These are phyloP conservation scores for Solanum pimpinellifolium DNA, from an alignment of 257 asterid genomes.

Conservation along the genomic window DNA sequence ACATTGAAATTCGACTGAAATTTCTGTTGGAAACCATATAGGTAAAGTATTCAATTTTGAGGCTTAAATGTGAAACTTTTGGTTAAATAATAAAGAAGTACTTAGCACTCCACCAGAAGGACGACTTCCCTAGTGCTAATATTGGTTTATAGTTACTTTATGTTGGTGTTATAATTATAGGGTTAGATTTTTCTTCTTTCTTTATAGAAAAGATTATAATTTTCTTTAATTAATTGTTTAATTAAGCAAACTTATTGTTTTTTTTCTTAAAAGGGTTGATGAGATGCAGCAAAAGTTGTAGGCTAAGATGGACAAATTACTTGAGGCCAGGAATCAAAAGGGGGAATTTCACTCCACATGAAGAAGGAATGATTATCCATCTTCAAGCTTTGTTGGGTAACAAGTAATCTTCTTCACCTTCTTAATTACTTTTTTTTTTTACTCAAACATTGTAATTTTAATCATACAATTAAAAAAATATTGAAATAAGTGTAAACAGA, in stretches of 20 bases:
- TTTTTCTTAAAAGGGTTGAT: conserved; percentile 32
- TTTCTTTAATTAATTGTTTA: not conserved
- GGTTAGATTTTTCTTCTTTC: not conserved
- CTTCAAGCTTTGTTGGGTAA: conserved; percentile 93
- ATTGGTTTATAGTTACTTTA: not conserved
- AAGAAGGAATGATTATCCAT: conserved; percentile 94
- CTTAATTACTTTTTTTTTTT: not conserved
- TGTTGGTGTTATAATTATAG: not conserved
- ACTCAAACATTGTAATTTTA: not conserved
- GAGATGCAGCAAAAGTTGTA: conserved; percentile 99
- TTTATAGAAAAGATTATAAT: not conserved
- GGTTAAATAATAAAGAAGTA: not conserved
- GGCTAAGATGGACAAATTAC: conserved; percentile 93
- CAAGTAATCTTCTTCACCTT: conserved; percentile 42
- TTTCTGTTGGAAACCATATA: not conserved
- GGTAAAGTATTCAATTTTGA: not conserved
- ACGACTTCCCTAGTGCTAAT: not conserved
- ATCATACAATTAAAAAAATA: not conserved
- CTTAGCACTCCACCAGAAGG: not conserved
- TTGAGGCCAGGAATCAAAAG: conserved; percentile 94
- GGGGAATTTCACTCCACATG: conserved; percentile 93
- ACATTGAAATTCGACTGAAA: not conserved
- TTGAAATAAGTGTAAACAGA: not conserved
- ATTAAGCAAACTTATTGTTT: not conserved
- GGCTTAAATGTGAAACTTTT: not conserved